Evolutionary conservation across 495 filamentous ascomycete genomes (phyloP), one percentile per base, ranked within the genome.

Genomic region (Penicillium goetzii): DNA sequence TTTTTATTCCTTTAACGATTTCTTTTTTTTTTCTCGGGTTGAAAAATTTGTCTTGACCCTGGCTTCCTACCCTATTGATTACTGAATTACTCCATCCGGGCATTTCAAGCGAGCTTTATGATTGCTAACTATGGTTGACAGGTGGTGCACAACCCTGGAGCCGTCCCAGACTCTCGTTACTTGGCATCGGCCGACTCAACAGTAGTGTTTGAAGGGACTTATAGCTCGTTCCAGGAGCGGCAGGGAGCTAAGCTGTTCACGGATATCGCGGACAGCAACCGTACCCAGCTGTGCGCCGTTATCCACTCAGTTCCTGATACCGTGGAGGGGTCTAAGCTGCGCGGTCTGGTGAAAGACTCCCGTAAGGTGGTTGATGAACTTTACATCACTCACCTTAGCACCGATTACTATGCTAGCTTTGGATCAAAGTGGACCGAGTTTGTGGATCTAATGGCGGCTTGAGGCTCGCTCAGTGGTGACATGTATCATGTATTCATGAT

Each of bases 81-180:
- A 10, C 21, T 3, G 3, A 38, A 26, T 63, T 56, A 54, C 62
- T 45, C 43, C 30, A 21, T 71, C 30, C 23, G 63, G 65, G 23
- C 63, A 69, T 67, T 59, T 69, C 47, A 69, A 60, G 64, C 58
- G 53, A 53, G 57, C 63, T 47, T 52, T 26, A 61, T 55, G 41
- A 54, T 33, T 17, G 52, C 72, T 71, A 63, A 63, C 58, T 17
- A 26, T 21, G 4, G 43, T 58, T 52, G 36, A 10, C 66, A 84
- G 81, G 72, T 83, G 56, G 75, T 84, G 40, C 81, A 84, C 59
- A 84, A 84, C 34, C 81, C 81, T 2, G 81, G 81, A 2, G 70
- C 70, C 4, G 60, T 81, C 15, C 81, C 81, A 6, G 80, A 83
- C 63, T 68, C 79, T 57, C 77, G 76, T 30, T 82, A 79, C 67